These are phyloP conservation scores for Fusarium sororula DNA, from an alignment of 2,329 filamentous ascomycete species.

Conservation along the genomic window DNA sequence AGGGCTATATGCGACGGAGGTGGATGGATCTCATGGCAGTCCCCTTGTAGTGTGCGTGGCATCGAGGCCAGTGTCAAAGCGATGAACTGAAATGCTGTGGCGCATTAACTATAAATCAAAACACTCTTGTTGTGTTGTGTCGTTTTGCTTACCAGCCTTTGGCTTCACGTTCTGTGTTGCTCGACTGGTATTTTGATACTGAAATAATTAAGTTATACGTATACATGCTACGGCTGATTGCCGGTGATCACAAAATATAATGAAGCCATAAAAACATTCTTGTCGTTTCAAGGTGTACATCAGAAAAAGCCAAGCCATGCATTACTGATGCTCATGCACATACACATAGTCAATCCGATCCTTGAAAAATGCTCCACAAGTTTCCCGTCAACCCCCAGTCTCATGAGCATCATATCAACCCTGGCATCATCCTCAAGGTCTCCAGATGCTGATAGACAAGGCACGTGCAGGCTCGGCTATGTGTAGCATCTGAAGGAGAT, in stretches of 20 bases:
- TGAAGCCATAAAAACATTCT: not conserved
- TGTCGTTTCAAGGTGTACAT: constrained; percentile 12
- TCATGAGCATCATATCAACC: constrained; percentile 21
- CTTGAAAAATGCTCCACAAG: constrained; percentile 17
- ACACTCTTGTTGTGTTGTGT: not conserved
- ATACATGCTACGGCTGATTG: not conserved
- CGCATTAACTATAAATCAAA: not conserved
- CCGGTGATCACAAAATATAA: not conserved
- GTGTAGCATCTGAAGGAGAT: not conserved
- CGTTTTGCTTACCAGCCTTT: not conserved
- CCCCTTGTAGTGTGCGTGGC: not conserved
- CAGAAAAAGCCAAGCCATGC: constrained; percentile 15
- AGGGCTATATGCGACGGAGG: not conserved
- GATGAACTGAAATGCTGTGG: not conserved
- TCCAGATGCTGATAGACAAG: constrained; percentile 1
- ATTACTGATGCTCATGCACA: constrained; percentile 22
- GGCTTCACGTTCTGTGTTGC: not conserved
- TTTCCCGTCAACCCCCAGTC: constrained; percentile 22
- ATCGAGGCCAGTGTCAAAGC: not conserved
- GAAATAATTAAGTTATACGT: not conserved
- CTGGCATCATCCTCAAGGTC: not conserved
- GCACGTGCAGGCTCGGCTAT: constrained; percentile 8
- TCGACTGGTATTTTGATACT: not conserved
- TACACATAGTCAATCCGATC: not conserved
- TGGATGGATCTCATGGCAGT: not conserved